Percentiles rank a stretch among this genome's conserved stretches.
These are phyloP conservation scores for Lentinula boryana DNA, from an alignment of 768 basidiomycete genomes.

Conservation along the genomic window DNA sequence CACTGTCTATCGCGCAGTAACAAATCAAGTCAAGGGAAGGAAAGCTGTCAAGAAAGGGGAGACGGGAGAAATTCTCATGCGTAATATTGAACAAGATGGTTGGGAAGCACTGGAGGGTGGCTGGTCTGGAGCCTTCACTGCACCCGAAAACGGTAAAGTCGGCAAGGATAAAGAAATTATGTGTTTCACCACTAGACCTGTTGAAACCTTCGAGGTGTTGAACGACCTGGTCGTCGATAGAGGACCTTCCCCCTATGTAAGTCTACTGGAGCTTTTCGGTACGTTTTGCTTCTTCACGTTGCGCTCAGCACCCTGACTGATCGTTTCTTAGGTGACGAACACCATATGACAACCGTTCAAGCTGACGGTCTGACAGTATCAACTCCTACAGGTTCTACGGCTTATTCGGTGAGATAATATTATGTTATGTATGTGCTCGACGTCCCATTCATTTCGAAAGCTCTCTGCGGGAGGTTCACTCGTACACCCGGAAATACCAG, in stretches of 20 bases:
- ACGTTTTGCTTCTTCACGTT: conserved; percentile 20
- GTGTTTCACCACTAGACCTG: conserved; percentile 94
- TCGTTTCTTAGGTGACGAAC: conserved; percentile 74
- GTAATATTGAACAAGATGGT: conserved; percentile 80
- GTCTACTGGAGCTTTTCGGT: conserved; percentile 95
- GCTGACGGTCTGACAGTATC: conserved; percentile 94
- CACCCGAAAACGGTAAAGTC: conserved; percentile 37
- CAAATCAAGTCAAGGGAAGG: conserved; percentile 58
- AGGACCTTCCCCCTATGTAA: conserved; percentile 97
- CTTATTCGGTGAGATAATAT: conserved; percentile 72
- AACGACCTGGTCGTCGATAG: conserved; percentile 98
- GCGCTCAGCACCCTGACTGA: conserved; percentile 7
- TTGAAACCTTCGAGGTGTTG: conserved; percentile 92
- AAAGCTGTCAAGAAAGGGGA: conserved; percentile 90
- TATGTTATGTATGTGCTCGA: neutral
- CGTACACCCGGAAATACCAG: conserved; percentile 96
- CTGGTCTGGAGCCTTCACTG: conserved; percentile 38
- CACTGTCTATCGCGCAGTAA: conserved; percentile 91
- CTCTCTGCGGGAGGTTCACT: conserved; percentile 97
- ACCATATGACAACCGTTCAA: conserved; percentile 99
- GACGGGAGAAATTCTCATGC: conserved; percentile 97
- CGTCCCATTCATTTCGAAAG: conserved; percentile 21
- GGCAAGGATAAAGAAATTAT: conserved; percentile 93
- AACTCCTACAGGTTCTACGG: conserved; percentile 97
- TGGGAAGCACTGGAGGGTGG: conserved; percentile 97